Evolutionary conservation across 2,329 filamentous ascomycete species (phyloP).

Genomic region (Tolypocladium inflatum): DNA sequence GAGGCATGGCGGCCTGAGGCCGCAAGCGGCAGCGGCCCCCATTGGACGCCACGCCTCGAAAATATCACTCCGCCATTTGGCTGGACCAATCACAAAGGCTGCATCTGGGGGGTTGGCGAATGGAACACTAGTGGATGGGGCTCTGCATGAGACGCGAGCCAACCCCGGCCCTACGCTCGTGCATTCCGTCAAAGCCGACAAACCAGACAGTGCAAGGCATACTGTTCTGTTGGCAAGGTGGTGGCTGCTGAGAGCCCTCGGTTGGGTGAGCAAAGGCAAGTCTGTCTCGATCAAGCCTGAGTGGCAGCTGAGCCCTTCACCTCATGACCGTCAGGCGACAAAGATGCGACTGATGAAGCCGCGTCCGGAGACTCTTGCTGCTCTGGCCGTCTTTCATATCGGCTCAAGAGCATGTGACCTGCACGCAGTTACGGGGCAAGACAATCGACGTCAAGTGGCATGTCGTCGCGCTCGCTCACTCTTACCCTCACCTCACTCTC

Average conservation of each 20-base stretch:
- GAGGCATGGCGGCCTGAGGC: conserved; percentile 10
- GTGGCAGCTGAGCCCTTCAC: background rate
- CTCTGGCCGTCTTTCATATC: background rate
- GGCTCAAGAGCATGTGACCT: background rate
- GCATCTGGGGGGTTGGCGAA: background rate
- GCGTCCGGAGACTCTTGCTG: background rate
- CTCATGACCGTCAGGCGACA: background rate
- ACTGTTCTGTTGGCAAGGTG: background rate
- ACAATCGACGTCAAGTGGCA: background rate
- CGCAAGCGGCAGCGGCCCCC: background rate
- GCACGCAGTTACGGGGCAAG: background rate
- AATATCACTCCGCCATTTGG: background rate
- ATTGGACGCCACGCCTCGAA: conserved; percentile 8
- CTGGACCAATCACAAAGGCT: conserved; percentile 1
- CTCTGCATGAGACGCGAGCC: background rate
- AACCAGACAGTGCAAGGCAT: background rate
- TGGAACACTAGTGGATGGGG: background rate
- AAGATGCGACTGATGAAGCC: background rate
- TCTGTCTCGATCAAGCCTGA: background rate
- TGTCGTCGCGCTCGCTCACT: background rate
- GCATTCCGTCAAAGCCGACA: background rate
- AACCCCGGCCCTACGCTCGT: background rate
- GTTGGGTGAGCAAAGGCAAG: background rate
- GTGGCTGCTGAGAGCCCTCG: background rate
- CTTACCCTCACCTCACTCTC: background rate